These are phyloP conservation scores for Quercus ilex DNA, from an alignment of 306 rosid genomes.

Conservation along the genomic window DNA sequence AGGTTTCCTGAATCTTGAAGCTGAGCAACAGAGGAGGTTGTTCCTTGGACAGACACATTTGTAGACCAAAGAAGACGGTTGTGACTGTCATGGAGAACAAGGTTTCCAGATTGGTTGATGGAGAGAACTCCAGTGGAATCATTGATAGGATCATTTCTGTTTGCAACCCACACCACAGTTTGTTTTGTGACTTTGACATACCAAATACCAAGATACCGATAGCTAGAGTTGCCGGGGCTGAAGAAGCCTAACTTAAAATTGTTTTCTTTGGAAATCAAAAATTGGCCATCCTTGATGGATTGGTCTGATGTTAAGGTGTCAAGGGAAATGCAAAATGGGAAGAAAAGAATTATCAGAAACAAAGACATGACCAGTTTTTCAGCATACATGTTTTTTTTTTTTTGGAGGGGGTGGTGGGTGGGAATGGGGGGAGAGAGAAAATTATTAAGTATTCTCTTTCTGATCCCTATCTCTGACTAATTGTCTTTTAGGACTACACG, in stretches of 20 bases:
- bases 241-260: no score
- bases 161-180: no score
- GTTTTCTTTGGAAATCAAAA: not conserved
- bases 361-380: not conserved
- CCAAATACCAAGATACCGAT: no score
- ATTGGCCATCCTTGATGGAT: not conserved
- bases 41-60: not conserved
- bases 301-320: not conserved
- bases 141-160: no score
- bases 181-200: no score
- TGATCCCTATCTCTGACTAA: no score
- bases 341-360: not conserved
- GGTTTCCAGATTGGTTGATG: not conserved
- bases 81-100: not conserved
- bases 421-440: no score
- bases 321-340: not conserved
- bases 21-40: not conserved
- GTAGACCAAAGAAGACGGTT: constrained; percentile 21
- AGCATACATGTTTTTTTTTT: not conserved
- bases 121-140: no score
- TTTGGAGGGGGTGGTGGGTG: no score
- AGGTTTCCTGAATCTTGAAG: no score
- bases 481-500: not conserved
- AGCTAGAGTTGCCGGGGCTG: no score
- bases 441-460: no score